Conservation (phyloP, 2,329 filamentous ascomycete species). For the Penicillium sclerotigenum region DNA sequence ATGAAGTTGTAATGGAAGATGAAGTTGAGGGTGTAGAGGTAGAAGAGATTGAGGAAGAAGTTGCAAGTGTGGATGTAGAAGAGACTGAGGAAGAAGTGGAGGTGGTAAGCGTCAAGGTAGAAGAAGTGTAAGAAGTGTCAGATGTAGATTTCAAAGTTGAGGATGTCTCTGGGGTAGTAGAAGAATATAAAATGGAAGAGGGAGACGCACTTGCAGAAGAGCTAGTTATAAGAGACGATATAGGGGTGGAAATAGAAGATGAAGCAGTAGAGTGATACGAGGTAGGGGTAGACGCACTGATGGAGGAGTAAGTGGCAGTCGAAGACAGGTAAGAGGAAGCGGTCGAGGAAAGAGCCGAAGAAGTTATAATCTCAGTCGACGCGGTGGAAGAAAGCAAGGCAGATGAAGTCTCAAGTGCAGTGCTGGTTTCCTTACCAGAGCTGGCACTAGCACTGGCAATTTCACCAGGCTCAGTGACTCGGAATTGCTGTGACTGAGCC, state of each 20-base stretch:
- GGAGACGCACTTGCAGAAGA: conserved; percentile 22
- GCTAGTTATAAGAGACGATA: conserved; percentile 23
- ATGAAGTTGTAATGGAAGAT: conserved; percentile 19
- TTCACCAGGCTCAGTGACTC: conserved; percentile 24
- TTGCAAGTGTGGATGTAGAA: conserved; percentile 16
- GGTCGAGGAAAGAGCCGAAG: conserved; percentile 17
- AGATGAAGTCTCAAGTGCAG: conserved; percentile 28
- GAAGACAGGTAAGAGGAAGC: conserved; percentile 17
- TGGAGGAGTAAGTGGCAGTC: conserved; percentile 13
- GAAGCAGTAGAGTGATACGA: conserved; percentile 13
- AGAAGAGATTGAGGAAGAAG: background rate
- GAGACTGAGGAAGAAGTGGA: conserved; percentile 10
- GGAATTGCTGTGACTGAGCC: conserved; percentile 41
- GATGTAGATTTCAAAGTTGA: background rate
- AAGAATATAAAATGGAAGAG: conserved; percentile 9
- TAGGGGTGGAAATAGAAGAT: conserved; percentile 17
- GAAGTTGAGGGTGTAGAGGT: conserved; percentile 19
- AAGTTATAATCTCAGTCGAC: conserved; percentile 14
- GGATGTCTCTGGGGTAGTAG: background rate
- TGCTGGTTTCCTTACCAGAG: conserved; percentile 26
- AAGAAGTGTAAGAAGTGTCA: background rate
- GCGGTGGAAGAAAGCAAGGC: conserved; percentile 18
- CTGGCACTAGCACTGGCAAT: conserved; percentile 13
- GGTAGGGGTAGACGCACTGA: conserved; percentile 12
- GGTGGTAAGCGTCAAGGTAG: conserved; percentile 5